Evolutionary conservation across 257 asterid species (phyloP).

Genomic region (Salvia splendens): DNA sequence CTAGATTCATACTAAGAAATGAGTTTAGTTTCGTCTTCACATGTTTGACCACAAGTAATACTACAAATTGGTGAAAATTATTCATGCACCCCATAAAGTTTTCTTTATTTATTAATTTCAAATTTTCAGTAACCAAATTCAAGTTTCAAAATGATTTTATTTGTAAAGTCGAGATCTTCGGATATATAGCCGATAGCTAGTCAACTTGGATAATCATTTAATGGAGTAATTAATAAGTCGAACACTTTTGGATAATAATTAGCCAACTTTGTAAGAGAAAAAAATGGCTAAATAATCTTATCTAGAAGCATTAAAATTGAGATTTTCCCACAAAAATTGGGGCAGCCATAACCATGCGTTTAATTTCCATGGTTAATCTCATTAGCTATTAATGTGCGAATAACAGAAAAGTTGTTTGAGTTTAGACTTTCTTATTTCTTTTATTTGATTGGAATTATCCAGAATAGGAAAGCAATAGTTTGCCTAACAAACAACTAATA

Average conservation of each 20-base stretch:
- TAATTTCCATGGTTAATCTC: not conserved
- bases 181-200: not conserved
- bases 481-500: not conserved
- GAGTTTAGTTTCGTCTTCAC: slow-evolving; percentile 9
- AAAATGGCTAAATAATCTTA: not conserved
- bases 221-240: too few relatives aligned
- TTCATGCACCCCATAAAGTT: too few relatives aligned
- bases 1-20: not conserved
- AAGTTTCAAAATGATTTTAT: not conserved
- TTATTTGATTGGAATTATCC: not conserved
- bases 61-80: too few relatives aligned
- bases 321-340: not conserved
- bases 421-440: not conserved
- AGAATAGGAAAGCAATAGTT: not conserved
- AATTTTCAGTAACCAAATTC: slow-evolving; percentile 16
- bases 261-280: not conserved
- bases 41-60: slow-evolving; percentile 21
- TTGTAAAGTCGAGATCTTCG: not conserved
- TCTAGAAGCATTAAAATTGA: not conserved
- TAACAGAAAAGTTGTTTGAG: not conserved
- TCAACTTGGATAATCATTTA: not conserved
- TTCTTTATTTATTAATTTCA: not conserved
- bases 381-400: not conserved
- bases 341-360: not conserved
- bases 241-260: too few relatives aligned